Base-by-base conservation (phyloP, 768 basidiomycete species). In the Pleurotus tuber-regium region DNA sequence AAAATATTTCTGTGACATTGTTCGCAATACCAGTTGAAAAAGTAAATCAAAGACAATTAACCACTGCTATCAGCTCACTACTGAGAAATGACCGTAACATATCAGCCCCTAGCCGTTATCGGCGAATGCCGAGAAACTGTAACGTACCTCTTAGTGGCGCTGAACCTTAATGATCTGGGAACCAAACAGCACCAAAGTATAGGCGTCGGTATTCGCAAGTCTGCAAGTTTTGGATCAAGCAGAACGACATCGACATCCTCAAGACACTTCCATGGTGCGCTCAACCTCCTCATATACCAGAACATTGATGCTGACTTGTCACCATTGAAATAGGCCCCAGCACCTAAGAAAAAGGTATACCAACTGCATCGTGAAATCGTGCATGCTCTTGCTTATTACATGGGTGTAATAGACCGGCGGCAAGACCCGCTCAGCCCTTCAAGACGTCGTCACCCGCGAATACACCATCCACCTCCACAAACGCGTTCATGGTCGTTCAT, bases 401-500 rank as follows among this genome's bases (percentile, higher is more conserved):
- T 44, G 25, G 21, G 33, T 19, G n/a, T 35, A n/a, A n/a, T 39
- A 84, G 80, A 78, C 86, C 64, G 77, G 78, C 69, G 84, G 84
- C 73, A 96, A 97, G 82, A 84, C 84, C 64, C 93, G 96, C 73
- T 95, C 93, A 54, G 96, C 96, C 50, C 91, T 98, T 69, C 84
- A 91, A 74, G 96, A 98, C 71, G 96, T 98, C 75, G 96, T 98
- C 59, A 90, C 95, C 59, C 87, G 95, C 65, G 96, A 99, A 71
- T 97, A 98, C 87, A 98, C 96, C 65, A 89, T 98, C 79, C 92
- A 97, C 75, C 76, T 98, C 33, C 93, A 97, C 86, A 97, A 96
- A 73, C 86, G 74, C 60, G 92, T 94, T 36, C 91, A 93, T 72
- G 91, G 88, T 61, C 83, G 87, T 54, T 87, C 89, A 36, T 98